Evolutionary conservation across 2,329 filamentous ascomycete species (phyloP), one percentile per base, ranked within the genome.

Genomic region (Colletotrichum costaricense): DNA sequence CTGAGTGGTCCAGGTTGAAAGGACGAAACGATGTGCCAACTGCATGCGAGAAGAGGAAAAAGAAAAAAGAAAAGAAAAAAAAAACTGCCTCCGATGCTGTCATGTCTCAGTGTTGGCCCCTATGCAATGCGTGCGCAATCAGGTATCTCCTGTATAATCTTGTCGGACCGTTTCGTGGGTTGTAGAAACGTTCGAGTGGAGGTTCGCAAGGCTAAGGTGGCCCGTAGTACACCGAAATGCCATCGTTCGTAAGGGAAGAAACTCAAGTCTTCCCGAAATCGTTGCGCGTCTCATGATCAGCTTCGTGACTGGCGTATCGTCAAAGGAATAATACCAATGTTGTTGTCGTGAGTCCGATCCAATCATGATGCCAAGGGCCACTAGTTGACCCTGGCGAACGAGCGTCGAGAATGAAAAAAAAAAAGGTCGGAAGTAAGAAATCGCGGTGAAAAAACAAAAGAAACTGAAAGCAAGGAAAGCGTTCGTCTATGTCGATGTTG

Each of bases 401-500:
- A 74, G 64, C 42, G 71, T 72, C 26, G 49, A 67, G 56, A 67
- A 74, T 56, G 14, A 33, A 54, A 64, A 62, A 42, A 42, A 42
- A 49, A 24, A 33, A 46, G 26, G 33, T 38, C 30, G 38, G 60
- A 69, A 69, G 33, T 33, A 42, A 56, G 33, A 65, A 42, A 64
- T n/a, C 22, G n/a, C 19, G 14, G 22, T 28, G 63, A 28, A 63
- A 59, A 42, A 54, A 75, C 63, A 66, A 69, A 65, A 38, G 69
- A 35, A 64, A 67, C 59, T 33, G 57, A 35, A 26, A 42, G 28
- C 55, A 60, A 52, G 38, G 26, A 26, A 63, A 75, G 66, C 24
- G 58, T 68, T 74, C 72, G 56, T 75, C 74, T 75, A 75, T 75
- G 74, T 74, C 74, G 59, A 72, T 74, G 64, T 72, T 52, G 54